Conservation (phyloP, 2,329 filamentous ascomycete species). For the Botrytis hyacinthi region DNA sequence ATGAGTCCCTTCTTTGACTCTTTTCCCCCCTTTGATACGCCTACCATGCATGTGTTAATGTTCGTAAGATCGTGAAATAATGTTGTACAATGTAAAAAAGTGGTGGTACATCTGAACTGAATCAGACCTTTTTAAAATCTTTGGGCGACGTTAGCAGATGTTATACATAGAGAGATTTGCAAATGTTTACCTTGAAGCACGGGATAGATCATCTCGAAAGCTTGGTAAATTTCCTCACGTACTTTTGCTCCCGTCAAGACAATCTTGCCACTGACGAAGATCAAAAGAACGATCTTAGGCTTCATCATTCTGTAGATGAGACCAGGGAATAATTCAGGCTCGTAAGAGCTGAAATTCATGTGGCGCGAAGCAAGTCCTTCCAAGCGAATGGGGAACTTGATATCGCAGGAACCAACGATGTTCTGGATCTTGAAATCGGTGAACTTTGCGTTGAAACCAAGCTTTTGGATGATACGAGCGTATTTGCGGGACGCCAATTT, state of each 20-base stretch:
- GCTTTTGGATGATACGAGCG: slow-evolving; percentile 98
- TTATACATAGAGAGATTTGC: neutral
- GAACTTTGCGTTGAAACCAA: slow-evolving; percentile 99
- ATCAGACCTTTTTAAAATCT: slow-evolving; percentile 42
- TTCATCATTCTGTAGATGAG: slow-evolving; percentile 99
- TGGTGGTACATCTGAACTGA: slow-evolving; percentile 16
- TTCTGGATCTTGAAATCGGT: slow-evolving; percentile 99
- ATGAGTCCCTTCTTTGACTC: slow-evolving; percentile 30
- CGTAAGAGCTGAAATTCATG: slow-evolving; percentile 99
- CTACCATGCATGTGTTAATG: slow-evolving; percentile 37
- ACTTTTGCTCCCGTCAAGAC: slow-evolving; percentile 97
- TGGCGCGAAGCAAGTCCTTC: slow-evolving; percentile 95
- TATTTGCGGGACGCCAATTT: slow-evolving; percentile 97
- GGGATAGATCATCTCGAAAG: slow-evolving; percentile 96
- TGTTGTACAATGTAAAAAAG: slow-evolving; percentile 16
- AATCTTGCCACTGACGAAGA: slow-evolving; percentile 98
- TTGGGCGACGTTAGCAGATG: slow-evolving; percentile 26
- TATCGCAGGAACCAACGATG: slow-evolving; percentile 97
- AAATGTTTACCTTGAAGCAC: slow-evolving; percentile 72
- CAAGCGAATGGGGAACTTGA: slow-evolving; percentile 97
- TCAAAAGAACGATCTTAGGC: slow-evolving; percentile 96
- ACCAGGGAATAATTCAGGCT: slow-evolving; percentile 97
- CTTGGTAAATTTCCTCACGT: slow-evolving; percentile 95
- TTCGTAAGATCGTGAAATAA: slow-evolving; percentile 38
- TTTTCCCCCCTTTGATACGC: slow-evolving; percentile 33